Evolutionary conservation across 2,329 filamentous ascomycete genomes (phyloP).

Genomic region (Microsporum canis): DNA sequence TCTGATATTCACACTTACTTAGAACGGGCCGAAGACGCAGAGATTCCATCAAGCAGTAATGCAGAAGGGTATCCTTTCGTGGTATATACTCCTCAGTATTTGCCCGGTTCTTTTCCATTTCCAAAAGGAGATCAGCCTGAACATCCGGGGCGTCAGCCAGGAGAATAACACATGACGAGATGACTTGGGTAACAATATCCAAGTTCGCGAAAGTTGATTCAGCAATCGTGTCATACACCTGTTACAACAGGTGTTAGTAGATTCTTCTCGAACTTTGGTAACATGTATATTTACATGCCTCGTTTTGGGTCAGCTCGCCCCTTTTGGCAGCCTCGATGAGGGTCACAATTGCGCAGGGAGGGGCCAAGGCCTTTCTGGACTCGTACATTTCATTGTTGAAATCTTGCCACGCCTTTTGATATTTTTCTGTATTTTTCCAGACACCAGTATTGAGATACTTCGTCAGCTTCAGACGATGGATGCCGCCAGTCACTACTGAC

Average conservation of each 20-base stretch:
- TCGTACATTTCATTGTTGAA: background rate
- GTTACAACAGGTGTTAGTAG: background rate
- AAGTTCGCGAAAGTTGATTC: slow-evolving; percentile 40
- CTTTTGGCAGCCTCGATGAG: background rate
- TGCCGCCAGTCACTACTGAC: background rate
- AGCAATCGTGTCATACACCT: slow-evolving; percentile 34
- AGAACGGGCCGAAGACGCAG: slow-evolving; percentile 21
- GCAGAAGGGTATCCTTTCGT: slow-evolving; percentile 16
- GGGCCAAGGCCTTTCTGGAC: background rate
- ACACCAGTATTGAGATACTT: background rate
- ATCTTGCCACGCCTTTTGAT: background rate
- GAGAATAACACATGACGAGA: slow-evolving; percentile 36
- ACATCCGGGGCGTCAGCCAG: slow-evolving; percentile 26
- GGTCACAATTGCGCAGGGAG: background rate
- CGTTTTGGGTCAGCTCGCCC: background rate
- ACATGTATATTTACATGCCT: background rate
- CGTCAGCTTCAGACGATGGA: background rate
- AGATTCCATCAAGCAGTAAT: slow-evolving; percentile 32
- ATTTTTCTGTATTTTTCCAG: background rate
- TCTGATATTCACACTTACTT: background rate
- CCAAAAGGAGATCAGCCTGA: background rate
- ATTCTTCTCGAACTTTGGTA: background rate
- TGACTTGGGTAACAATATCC: slow-evolving; percentile 35
- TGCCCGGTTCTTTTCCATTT: background rate
- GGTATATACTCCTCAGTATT: background rate